Evolutionary conservation across 805 yeast genomes (phyloP), one percentile per base, ranked within the genome.

Genomic region (Barnettozyma californica): DNA sequence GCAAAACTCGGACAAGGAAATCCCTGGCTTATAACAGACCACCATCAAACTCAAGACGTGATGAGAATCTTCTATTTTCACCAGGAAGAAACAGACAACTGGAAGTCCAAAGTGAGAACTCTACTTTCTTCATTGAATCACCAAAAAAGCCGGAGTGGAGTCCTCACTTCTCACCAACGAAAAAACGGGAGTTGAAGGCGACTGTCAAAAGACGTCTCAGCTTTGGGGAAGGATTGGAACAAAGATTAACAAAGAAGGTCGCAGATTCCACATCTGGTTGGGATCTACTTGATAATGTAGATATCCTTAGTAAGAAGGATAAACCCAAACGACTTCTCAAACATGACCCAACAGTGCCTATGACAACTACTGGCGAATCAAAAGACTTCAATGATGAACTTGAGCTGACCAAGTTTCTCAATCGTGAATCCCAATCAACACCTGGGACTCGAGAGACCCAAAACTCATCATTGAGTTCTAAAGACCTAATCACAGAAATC

Each of bases 111-210:
- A 27, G 37, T 13, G 42, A 27, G 36, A 36, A 37, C 27, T 20
- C 39, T 20, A 55, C 43, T 19, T 52, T 51, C 45, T 61, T 52
- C 29, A 44, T 61, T 5, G 64, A 61, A 29, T 55, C 64, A 2
- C 39, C 53, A 38, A 26, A 44, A 5, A 61, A 59, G 31, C 64
- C 64, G 2, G 20, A 43, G 13, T 60, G 63, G 63, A 55, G 59
- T 0, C 56, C 61, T 1, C 20, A 26, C 9, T 34, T 39, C 19
- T 45, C 50, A 13, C 51, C 48, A 21, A 34, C n/a, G 13, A 35
- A 13, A n/a, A 41, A 37, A 13, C 14, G 6, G 9, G 20, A 23
- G 16, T 9, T 14, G 9, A 31, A 36, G 9, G 36, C 9, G 3
- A 36, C 23, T 8, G 31, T 27, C 9, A 25, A n/a, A 9, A 29